Percentiles rank a stretch among this genome's conserved stretches.
These are phyloP conservation scores for Podila horticola DNA, from an alignment of 192 early-diverging fungal species.

Conservation along the genomic window DNA sequence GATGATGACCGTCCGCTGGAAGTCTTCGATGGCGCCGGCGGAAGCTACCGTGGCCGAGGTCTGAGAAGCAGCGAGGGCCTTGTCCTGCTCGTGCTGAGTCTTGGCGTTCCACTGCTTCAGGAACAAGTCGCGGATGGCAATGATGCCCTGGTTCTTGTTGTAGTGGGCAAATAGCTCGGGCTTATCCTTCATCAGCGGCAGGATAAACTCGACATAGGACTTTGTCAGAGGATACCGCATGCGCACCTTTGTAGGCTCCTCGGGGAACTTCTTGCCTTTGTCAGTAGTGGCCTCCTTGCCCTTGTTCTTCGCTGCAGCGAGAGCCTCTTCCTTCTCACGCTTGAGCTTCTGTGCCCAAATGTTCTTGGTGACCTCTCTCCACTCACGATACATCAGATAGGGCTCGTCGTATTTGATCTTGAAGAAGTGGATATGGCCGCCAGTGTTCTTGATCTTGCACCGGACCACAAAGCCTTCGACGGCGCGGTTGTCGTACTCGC, in stretches of 20 bases:
- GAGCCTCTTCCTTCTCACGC: constrained; percentile 19
- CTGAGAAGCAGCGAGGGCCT: background rate
- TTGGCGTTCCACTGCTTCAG: constrained; percentile 64
- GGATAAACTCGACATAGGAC: constrained; percentile 82
- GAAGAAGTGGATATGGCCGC: constrained; percentile 65
- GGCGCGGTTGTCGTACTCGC: constrained; percentile 73
- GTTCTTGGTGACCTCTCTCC: constrained; percentile 90
- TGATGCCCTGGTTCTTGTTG: constrained; percentile 82
- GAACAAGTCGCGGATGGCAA: constrained; percentile 82
- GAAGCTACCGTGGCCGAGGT: background rate
- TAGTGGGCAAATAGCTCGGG: constrained; percentile 76
- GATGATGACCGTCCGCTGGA: constrained; percentile 62
- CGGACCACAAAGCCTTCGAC: constrained; percentile 96
- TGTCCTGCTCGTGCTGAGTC: constrained; percentile 21
- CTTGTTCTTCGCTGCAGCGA: background rate
- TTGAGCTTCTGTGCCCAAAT: constrained; percentile 53
- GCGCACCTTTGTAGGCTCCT: constrained; percentile 26
- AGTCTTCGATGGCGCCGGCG: constrained; percentile 17
- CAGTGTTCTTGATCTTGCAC: constrained; percentile 56
- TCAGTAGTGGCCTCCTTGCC: constrained; percentile 18
- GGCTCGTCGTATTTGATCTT: constrained; percentile 97
- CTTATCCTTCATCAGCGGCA: constrained; percentile 61
- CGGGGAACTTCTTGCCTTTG: background rate
- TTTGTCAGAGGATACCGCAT: constrained; percentile 68
- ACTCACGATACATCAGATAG: constrained; percentile 95